Conservation (phyloP, 176 grass and related monocot genomes). For the Bothriochloa decipiens region DNA sequence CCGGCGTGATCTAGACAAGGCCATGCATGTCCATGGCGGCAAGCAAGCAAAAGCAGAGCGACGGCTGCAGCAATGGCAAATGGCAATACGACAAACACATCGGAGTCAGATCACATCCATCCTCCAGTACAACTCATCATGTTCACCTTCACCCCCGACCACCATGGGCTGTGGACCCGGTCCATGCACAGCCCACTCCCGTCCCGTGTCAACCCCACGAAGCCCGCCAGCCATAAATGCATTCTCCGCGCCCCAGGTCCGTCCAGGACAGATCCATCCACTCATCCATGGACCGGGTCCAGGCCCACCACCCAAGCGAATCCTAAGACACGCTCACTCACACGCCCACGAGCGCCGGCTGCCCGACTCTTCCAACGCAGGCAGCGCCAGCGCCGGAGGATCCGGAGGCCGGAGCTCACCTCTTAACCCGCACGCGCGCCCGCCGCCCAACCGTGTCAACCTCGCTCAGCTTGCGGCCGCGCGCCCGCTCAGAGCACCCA, state of each 20-base stretch:
- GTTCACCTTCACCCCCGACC: not conserved
- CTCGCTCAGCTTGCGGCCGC: too few relatives aligned
- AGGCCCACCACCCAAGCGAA: constrained; percentile 3
- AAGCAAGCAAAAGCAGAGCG: too few relatives aligned
- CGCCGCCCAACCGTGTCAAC: too few relatives aligned
- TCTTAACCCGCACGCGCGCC: not conserved
- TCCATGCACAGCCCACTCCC: not conserved
- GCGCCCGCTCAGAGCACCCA: not conserved
- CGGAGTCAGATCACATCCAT: too few relatives aligned
- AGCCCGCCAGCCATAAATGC: constrained; percentile 33
- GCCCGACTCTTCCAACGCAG: not conserved
- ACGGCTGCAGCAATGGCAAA: too few relatives aligned
- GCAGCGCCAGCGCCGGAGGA: too few relatives aligned
- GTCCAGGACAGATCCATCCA: not conserved
- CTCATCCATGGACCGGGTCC: constrained; percentile 7
- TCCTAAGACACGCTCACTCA: constrained; percentile 42
- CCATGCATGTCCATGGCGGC: too few relatives aligned
- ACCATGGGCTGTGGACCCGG: constrained; percentile 10
- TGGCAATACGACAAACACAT: too few relatives aligned
- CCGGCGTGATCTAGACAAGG: too few relatives aligned
- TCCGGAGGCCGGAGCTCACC: too few relatives aligned
- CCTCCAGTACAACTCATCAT: constrained; percentile 25
- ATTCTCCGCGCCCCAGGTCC: not conserved
- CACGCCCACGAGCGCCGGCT: not conserved
- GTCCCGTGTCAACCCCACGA: constrained; percentile 24